Base-by-base conservation (phyloP, 768 basidiomycete species). In the Pisolithus tinctorius region DNA sequence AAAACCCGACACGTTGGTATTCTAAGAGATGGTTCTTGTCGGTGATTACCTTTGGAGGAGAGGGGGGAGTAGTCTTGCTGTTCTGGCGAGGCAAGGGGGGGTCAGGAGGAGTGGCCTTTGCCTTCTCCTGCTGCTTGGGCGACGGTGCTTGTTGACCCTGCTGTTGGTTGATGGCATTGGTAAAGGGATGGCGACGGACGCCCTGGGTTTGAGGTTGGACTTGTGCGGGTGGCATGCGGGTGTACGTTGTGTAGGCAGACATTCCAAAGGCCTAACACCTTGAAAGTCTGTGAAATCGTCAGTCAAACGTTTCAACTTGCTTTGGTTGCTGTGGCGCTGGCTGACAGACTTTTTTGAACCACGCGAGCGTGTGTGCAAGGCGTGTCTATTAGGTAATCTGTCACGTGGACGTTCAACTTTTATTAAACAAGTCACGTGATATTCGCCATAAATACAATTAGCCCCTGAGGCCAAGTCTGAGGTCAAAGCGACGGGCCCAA, bases 41-140 rank as follows among this genome's bases (percentile, higher is more conserved):
- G 2, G 70, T 74, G 58, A 92, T 92, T 50, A 88, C 66, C 61
- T 75, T 82, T 7, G 89, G 89, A 2, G 89, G 89, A 0, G 88
- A 87, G 0, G 89, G 89, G 0, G 89, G 89, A 0, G 82, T 75
- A 1, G 84, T 83, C 69, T 89, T 91, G 60, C 77, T 84, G 67
- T 88, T 92, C 73, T 91, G 88, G 50, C 88, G 77, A 34, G 85
- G 83, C 14, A 92, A 65, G 8, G 88, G 89, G 1, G 87, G 85
- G 6, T 82, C 83, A 1, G 68, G 46, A 1, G 78, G 72, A 4
- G 58, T 54, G 42, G 70, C 64, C 55, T 71, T 68, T 45, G 72
- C 71, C 42, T 61, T 67, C 37, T 76, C 70, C 4, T 65, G 70
- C 37, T 63, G 68, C 51, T 72, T 71, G 6, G 71, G 70, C 4